phyloP scores from a whole-genome alignment of 176 grass and related monocot species.

The Zizania latifolia region DNA sequence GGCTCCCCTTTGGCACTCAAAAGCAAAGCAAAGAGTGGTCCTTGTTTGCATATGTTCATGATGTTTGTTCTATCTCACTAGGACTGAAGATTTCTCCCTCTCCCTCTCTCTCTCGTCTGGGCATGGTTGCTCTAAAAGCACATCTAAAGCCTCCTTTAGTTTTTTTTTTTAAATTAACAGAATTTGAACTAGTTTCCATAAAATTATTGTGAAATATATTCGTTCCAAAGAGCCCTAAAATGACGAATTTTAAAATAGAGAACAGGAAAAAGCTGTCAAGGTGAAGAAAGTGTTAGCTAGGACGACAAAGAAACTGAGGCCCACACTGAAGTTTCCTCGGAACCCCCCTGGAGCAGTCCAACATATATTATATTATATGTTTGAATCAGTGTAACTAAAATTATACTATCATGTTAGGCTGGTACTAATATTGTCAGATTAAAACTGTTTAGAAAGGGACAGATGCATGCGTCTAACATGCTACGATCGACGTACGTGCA shows the following conservation, averaged over 20 bases:
- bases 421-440: not conserved
- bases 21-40: constrained; percentile 73
- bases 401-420: not conserved
- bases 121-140: constrained; percentile 61
- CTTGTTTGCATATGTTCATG: constrained; percentile 73
- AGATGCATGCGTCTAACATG: not conserved
- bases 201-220: no score
- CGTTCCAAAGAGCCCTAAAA: no score
- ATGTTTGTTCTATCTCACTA: constrained; percentile 52
- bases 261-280: constrained; percentile 37
- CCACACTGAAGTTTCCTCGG: constrained; percentile 56
- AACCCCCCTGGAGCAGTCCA: constrained; percentile 36
- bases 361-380: constrained; percentile 6
- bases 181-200: no score
- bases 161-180: no score
- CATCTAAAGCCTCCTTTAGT: no score
- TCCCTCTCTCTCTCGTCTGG: constrained; percentile 28
- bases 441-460: not conserved
- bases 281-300: constrained; percentile 28
- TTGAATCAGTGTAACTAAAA: constrained; percentile 1
- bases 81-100: constrained; percentile 30
- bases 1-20: constrained; percentile 52
- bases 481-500: no score
- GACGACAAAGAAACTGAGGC: constrained; percentile 38
- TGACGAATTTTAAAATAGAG: constrained; percentile 27